phyloP scores from a whole-genome alignment of 192 early-diverging fungal species.

The Entomortierella lignicola region DNA sequence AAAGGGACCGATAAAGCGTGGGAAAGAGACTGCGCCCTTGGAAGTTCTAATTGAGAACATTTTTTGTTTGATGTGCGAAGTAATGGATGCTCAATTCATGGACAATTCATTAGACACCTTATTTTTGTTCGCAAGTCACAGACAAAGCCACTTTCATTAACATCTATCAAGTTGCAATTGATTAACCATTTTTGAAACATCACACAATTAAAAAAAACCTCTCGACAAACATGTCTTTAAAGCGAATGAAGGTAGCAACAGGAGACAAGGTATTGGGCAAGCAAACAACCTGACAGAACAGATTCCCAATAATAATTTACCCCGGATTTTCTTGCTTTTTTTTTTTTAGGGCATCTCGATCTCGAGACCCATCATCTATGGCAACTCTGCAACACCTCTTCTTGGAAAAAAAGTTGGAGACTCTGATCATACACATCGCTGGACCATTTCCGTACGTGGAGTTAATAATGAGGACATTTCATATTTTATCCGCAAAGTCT shows the following conservation, averaged over 20 bases:
- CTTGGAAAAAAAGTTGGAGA: conserved; percentile 71
- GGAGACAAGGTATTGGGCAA: neutral
- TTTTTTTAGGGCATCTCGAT: conserved; percentile 67
- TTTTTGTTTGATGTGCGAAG: neutral
- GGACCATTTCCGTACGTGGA: conserved; percentile 91
- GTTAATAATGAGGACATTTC: conserved; percentile 89
- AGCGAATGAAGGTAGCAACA: conserved; percentile 29
- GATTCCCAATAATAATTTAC: neutral
- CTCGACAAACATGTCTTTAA: conserved; percentile 29
- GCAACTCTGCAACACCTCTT: conserved; percentile 82
- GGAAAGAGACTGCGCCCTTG: conserved; percentile 34
- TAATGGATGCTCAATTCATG: too few species aligned
- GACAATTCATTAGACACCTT: too few species aligned
- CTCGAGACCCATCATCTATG: conserved; percentile 87
- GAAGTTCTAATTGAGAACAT: conserved; percentile 49
- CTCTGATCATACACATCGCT: conserved; percentile 94
- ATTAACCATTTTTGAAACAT: too few species aligned
- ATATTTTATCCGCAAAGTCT: conserved; percentile 87
- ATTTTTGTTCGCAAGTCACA: neutral
- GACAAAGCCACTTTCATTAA: neutral
- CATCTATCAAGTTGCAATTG: too few species aligned
- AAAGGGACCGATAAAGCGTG: conserved; percentile 68
- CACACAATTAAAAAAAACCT: too few species aligned
- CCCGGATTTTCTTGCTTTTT: neutral
- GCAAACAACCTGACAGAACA: neutral